A percentile compares a stretch with the other conserved stretches of the same genome.
phyloP scores from a whole-genome alignment of 257 asterid species.

The Vinca minor region DNA sequence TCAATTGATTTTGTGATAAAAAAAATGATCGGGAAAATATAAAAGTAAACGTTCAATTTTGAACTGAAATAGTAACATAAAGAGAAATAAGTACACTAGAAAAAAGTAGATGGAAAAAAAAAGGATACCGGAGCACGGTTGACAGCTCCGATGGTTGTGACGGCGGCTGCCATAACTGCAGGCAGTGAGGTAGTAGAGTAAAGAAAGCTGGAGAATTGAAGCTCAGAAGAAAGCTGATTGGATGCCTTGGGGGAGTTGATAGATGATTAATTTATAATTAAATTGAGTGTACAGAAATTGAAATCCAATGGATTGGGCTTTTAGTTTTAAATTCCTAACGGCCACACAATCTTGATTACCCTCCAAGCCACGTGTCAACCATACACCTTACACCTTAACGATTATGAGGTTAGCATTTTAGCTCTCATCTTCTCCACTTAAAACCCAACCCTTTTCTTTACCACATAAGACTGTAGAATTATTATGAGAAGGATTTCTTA shows the following conservation, averaged over 20 bases:
- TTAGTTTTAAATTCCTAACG: conserved; percentile 18
- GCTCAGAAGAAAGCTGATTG: not conserved
- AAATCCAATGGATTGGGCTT: conserved; percentile 27
- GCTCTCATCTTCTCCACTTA: conserved; percentile 27
- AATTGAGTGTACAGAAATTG: conserved; percentile 26
- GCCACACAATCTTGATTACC: conserved; percentile 71
- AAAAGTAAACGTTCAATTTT: too few species aligned
- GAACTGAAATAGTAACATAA: too few species aligned
- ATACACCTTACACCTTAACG: not conserved
- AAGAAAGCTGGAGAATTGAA: not conserved
- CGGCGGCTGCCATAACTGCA: conserved; percentile 48
- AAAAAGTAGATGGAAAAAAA: too few species aligned
- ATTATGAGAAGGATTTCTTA: not conserved
- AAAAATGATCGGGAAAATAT: too few species aligned
- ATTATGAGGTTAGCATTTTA: conserved; percentile 20
- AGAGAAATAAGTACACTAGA: too few species aligned
- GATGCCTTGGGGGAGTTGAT: not conserved
- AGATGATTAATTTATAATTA: conserved; percentile 2
- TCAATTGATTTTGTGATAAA: too few species aligned
- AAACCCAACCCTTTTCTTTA: conserved; percentile 5
- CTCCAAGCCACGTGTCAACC: conserved; percentile 46
- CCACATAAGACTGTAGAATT: conserved; percentile 5
- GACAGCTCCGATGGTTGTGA: conserved; percentile 72
- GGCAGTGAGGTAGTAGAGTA: not conserved
- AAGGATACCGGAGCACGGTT: conserved; percentile 49